Evolutionary conservation across 805 yeast species (phyloP).

Genomic region (Zygosaccharomyces siamensis): DNA sequence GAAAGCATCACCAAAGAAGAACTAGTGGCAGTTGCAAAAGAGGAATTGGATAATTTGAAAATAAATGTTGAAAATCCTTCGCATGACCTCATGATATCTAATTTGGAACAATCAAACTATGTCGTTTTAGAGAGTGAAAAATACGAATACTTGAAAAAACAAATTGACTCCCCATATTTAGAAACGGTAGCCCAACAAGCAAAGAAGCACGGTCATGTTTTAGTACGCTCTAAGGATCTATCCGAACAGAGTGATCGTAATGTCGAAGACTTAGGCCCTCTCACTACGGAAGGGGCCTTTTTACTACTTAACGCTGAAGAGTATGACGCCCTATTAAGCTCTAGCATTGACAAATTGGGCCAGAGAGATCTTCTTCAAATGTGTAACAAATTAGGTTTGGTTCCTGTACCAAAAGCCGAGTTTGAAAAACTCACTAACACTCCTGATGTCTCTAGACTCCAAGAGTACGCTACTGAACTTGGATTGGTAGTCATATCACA

Average conservation of each 20-base stretch:
- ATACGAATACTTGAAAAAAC: conserved; percentile 4
- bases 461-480: conserved; percentile 23
- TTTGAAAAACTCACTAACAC: conserved; percentile 21
- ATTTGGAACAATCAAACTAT: conserved; percentile 18
- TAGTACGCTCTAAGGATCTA: conserved; percentile 5
- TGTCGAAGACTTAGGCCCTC: conserved; percentile 1
- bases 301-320: conserved; percentile 10
- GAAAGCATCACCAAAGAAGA: conserved; percentile 5
- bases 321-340: conserved; percentile 8
- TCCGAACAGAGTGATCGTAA: background rate
- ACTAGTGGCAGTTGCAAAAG: conserved; percentile 2
- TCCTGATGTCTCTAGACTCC: conserved; percentile 15
- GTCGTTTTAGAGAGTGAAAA: conserved; percentile 16
- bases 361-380: conserved; percentile 21
- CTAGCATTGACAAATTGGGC: conserved; percentile 9
- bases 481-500: conserved; percentile 28
- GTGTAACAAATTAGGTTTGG: conserved; percentile 20
- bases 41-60: conserved; percentile 24
- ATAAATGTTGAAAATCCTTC: conserved; percentile 24
- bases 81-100: conserved; percentile 13
- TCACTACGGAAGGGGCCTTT: conserved; percentile 4
- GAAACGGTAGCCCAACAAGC: conserved; percentile 17
- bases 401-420: conserved; percentile 23
- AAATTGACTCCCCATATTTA: conserved; percentile 13
- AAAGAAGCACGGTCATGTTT: conserved; percentile 5